A percentile compares a stretch with the other conserved stretches of the same genome.
These are phyloP conservation scores for Phaeosphaeriaceae sp. DNA, from an alignment of 2,329 filamentous ascomycete genomes.

Conservation along the genomic window DNA sequence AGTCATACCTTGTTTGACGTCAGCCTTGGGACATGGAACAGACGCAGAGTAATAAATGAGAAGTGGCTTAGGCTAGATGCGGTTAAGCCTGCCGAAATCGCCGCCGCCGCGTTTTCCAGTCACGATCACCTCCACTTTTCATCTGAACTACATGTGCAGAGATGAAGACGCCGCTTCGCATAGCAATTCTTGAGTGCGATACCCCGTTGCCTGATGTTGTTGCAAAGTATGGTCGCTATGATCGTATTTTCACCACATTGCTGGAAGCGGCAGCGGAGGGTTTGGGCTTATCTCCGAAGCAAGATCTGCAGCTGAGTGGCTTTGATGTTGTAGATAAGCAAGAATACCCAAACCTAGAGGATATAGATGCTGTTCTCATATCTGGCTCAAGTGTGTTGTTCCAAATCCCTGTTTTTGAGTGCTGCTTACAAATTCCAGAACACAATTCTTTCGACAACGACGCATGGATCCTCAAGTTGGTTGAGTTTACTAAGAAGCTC, in stretches of 20 bases:
- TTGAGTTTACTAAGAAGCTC: conserved; percentile 69
- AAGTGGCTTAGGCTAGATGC: conserved; percentile 5
- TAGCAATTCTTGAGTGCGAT: conserved; percentile 90
- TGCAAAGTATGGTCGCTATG: conserved; percentile 73
- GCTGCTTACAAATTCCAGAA: conserved; percentile 52
- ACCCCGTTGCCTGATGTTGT: conserved; percentile 70
- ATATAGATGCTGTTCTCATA: conserved; percentile 82
- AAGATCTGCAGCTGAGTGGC: conserved; percentile 63
- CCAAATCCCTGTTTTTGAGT: background rate
- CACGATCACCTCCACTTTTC: too few relatives aligned
- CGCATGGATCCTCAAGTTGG: conserved; percentile 77
- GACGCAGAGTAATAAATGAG: background rate
- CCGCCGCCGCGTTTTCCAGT: too few relatives aligned
- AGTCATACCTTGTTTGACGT: conserved; percentile 9
- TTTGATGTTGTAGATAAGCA: conserved; percentile 74
- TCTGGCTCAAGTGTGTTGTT: conserved; percentile 68
- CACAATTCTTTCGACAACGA: conserved; percentile 75
- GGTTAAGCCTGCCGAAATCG: conserved; percentile 23
- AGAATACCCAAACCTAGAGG: conserved; percentile 74
- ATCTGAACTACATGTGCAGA: conserved; percentile 4
- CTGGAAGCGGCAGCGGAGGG: conserved; percentile 59
- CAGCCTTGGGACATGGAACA: conserved; percentile 7
- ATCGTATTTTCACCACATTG: conserved; percentile 63
- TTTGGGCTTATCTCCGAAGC: conserved; percentile 49
- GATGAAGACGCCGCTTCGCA: conserved; percentile 62